phyloP scores from a whole-genome alignment of 1,284 basidiomycete genomes.

The Cryptococcus sp. region DNA sequence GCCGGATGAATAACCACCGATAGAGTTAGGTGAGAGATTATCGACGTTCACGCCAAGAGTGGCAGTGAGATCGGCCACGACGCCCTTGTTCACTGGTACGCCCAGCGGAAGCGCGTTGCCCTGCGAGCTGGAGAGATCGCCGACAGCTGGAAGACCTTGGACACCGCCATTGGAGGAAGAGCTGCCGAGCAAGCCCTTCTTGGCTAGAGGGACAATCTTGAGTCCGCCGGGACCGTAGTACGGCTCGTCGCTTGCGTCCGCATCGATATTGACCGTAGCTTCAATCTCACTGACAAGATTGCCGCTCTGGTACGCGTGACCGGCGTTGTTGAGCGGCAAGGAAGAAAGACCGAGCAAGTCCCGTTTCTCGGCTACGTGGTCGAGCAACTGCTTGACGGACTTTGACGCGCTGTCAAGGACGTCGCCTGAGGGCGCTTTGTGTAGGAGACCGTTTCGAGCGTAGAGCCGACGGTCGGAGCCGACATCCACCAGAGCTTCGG shows the following conservation, averaged over 20 bases:
- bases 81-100: not conserved
- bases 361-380: conserved; percentile 14
- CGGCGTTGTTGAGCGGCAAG: not conserved
- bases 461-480: not conserved
- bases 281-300: not conserved
- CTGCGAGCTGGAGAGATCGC: not conserved
- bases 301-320: not conserved
- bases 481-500: conserved; percentile 1
- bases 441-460: conserved; percentile 17
- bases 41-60: not conserved
- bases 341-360: conserved; percentile 2
- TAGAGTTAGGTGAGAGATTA: not conserved
- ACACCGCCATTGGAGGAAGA: not conserved
- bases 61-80: conserved; percentile 2
- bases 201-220: conserved; percentile 1
- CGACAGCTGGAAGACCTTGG: not conserved
- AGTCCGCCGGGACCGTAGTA: conserved; percentile 7
- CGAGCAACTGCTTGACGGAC: conserved; percentile 13
- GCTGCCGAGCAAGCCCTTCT: conserved; percentile 10
- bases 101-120: not conserved
- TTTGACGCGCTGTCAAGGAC: conserved; percentile 4
- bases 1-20: not conserved
- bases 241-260: conserved; percentile 12
- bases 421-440: conserved; percentile 14
- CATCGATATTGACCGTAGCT: conserved; percentile 5